These are phyloP conservation scores for Aspergillus ibericus DNA, from an alignment of 2,329 filamentous ascomycete species.

Conservation along the genomic window DNA sequence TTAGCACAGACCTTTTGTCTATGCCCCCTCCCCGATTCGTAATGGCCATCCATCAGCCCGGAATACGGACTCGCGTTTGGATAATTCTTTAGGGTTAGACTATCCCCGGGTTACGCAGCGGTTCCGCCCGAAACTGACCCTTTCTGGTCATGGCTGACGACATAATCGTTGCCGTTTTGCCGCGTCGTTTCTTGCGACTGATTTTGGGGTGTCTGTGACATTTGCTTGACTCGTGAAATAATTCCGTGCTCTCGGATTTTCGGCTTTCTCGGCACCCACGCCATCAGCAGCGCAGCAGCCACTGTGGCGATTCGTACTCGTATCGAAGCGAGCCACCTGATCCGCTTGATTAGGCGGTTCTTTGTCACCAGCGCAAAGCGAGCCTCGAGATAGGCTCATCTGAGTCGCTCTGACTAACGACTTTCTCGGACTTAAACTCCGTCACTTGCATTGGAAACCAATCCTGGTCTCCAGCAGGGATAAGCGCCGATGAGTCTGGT, in stretches of 20 bases:
- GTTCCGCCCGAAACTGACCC: slow-evolving; percentile 20
- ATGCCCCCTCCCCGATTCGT: background rate
- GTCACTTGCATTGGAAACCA: background rate
- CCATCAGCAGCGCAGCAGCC: background rate
- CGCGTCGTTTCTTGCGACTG: background rate
- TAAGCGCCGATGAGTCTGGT: background rate
- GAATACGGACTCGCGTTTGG: background rate
- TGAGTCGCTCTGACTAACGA: background rate
- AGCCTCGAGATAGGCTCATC: background rate
- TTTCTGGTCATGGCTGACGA: slow-evolving; percentile 17
- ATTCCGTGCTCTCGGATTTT: background rate
- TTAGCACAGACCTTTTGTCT: background rate
- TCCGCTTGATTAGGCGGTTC: background rate
- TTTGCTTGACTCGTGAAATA: background rate
- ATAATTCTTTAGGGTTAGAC: slow-evolving; percentile 14
- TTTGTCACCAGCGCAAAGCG: background rate
- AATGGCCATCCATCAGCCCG: background rate
- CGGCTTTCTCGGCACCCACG: slow-evolving; percentile 4
- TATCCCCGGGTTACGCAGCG: slow-evolving; percentile 17
- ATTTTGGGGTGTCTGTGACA: background rate
- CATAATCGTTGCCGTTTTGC: slow-evolving; percentile 13
- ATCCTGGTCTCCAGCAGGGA: slow-evolving; percentile 2
- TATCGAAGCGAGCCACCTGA: slow-evolving; percentile 13
- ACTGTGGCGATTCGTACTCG: slow-evolving; percentile 15
- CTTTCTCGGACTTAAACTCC: background rate